A percentile compares a stretch with the other conserved stretches of the same genome.
phyloP scores from a whole-genome alignment of 345 rosid genomes.

The Boechera stricta region DNA sequence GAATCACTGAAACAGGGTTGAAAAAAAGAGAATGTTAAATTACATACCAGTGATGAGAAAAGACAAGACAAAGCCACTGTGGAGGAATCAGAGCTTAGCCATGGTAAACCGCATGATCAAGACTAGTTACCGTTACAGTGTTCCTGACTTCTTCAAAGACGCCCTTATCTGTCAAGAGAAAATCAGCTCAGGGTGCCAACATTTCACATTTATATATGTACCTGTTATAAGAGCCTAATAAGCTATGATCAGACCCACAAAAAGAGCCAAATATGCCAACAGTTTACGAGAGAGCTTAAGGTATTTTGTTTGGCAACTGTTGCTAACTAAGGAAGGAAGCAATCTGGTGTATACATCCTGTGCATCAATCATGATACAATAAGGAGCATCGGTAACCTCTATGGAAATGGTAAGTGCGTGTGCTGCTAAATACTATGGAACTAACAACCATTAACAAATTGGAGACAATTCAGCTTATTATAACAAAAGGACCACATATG shows the following conservation, averaged over 20 bases:
- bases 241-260: not conserved
- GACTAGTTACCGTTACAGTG: not conserved
- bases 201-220: not conserved
- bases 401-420: not conserved
- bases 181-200: not conserved
- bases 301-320: no score
- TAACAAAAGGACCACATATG: not conserved
- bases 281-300: not conserved
- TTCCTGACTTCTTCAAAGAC: not conserved
- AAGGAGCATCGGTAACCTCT: not conserved
- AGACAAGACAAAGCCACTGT: not conserved
- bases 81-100: not conserved
- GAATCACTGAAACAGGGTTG: not conserved
- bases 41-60: not conserved
- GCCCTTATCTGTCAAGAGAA: not conserved
- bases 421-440: constrained; percentile 10
- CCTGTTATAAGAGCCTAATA: not conserved
- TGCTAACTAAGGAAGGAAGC: not conserved
- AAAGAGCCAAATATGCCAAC: not conserved
- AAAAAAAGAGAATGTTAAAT: not conserved
- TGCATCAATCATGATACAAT: not conserved
- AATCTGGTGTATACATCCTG: not conserved
- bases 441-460: not conserved
- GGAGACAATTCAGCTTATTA: not conserved
- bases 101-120: not conserved